These are phyloP conservation scores for Boehmeria nivea DNA, from an alignment of 306 rosid species.

Conservation along the genomic window DNA sequence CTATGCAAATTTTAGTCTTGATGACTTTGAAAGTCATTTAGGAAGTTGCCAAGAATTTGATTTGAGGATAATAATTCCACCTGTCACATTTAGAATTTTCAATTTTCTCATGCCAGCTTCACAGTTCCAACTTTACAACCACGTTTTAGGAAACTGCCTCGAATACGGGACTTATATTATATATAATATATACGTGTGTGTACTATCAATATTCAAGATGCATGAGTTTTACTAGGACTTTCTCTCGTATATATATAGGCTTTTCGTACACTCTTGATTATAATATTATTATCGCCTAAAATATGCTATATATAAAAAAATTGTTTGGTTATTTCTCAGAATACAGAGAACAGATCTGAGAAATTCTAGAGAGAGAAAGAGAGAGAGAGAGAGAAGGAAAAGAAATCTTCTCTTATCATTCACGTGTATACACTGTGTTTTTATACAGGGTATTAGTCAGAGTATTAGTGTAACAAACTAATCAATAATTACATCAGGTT, in stretches of 20 bases:
- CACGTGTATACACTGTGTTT: too few species aligned
- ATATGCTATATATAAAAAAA: too few species aligned
- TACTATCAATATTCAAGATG: too few species aligned
- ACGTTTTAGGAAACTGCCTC: conserved; percentile 28
- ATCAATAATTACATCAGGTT: too few species aligned
- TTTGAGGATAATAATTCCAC: not conserved
- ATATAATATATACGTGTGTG: not conserved
- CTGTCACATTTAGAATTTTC: conserved; percentile 10
- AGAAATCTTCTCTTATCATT: too few species aligned
- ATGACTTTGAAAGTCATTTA: not conserved
- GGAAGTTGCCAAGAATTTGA: conserved; percentile 18
- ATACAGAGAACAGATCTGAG: too few species aligned
- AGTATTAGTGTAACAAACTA: too few species aligned
- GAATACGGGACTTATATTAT: conserved; percentile 17
- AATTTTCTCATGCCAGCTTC: conserved; percentile 23
- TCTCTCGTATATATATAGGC: not conserved
- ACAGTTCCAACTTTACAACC: conserved; percentile 51
- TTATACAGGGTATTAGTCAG: too few species aligned
- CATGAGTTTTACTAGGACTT: not conserved
- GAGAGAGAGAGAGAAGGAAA: too few species aligned
- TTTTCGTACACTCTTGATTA: not conserved
- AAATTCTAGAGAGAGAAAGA: too few species aligned
- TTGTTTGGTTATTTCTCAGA: too few species aligned
- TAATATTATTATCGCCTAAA: not conserved
- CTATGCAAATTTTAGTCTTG: not conserved